Base-by-base conservation (phyloP, 1,284 basidiomycete genomes). In the Pseudozyma pruni region DNA sequence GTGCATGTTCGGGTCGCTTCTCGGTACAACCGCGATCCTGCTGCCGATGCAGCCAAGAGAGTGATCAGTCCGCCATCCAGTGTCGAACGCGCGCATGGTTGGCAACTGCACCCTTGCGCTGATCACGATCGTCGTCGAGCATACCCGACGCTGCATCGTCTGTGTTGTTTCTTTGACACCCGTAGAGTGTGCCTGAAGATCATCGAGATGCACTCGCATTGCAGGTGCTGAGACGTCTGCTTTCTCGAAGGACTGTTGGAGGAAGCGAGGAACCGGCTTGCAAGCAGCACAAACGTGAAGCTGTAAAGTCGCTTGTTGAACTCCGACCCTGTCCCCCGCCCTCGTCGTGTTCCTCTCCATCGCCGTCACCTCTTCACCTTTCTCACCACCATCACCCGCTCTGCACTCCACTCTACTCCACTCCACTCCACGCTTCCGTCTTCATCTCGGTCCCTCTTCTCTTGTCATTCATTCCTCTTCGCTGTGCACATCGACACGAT, bases 81-180 rank as follows among this genome's bases (percentile, higher is more conserved):
- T n/a, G n/a, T n/a, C n/a, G n/a, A n/a, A n/a, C n/a, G n/a, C n/a
- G 11, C 27, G 7, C 27, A 6, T 29, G 27, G 7, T 29, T 29
- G 27, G 6, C 27, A 11, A 29, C 27, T 29, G 27, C 27, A 29
- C 7, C 27, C 27, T 11, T 29, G 11, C 27, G 27, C 7, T 29
- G 27, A 47, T 44, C 38, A 25, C 38, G 62, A 64, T 64, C 62
- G 55, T 47, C 55, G 55, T 53, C 33, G 16, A 47, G 62, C 62
- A 64, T 64, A 64, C 8, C 49, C 60, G 60, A 63, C 22, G n/a
- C 22, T 17, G 14, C 9, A 35, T 32, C n/a, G n/a, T 9, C n/a
- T 38, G 31, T 19, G 25, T 32, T 8, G 14, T 29, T 8, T 50
- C 8, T 10, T 39, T 33, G 39, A 10, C 20, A 16, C 32, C n/a